These are phyloP conservation scores for Plasmodium coatneyi DNA, from an alignment of 169 alveolate species.

Conservation along the genomic window DNA sequence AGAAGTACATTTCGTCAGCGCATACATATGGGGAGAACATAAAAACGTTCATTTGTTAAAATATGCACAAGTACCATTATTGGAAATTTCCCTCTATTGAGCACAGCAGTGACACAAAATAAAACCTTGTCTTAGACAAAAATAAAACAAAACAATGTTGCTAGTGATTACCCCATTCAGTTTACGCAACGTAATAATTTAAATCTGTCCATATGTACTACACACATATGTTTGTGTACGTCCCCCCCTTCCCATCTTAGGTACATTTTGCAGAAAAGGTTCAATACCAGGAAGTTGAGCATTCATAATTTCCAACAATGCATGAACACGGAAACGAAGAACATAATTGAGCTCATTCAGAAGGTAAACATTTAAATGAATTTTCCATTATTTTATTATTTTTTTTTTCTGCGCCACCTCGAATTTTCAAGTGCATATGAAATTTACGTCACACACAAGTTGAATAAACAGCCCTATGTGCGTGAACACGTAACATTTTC, in stretches of 20 bases:
- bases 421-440: conserved; percentile 5
- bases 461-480: not conserved
- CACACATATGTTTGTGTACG: not conserved
- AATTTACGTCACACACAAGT: not conserved
- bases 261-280: conserved; percentile 59
- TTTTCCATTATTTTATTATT: not conserved
- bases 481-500: not conserved
- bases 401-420: not conserved
- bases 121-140: not conserved
- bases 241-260: not conserved
- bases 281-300: conserved; percentile 42
- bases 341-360: conserved; percentile 68
- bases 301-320: conserved; percentile 66
- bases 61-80: not conserved
- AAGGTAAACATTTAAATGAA: conserved; percentile 32
- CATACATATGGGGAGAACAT: not conserved
- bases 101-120: not conserved
- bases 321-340: conserved; percentile 57
- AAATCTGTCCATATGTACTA: not conserved
- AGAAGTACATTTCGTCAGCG: not conserved
- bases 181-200: not conserved
- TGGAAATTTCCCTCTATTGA: not conserved
- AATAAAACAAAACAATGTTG: not conserved
- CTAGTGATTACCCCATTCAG: not conserved
- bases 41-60: not conserved